These are phyloP conservation scores for Ustilago xerochloae DNA, from an alignment of 1,284 basidiomycete genomes.

Conservation along the genomic window DNA sequence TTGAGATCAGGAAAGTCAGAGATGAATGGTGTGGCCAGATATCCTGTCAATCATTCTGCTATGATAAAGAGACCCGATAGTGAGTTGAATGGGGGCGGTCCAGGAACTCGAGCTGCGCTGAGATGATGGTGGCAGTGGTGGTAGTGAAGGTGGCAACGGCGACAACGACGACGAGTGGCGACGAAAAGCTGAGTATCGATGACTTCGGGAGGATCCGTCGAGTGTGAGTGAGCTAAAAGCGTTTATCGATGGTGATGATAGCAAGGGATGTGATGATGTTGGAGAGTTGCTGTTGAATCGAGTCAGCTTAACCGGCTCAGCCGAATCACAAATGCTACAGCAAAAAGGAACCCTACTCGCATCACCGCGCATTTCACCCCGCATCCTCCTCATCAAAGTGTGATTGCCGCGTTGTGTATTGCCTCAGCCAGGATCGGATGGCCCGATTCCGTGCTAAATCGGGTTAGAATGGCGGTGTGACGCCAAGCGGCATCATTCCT, in stretches of 20 bases:
- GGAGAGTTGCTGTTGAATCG: not conserved
- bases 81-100: not conserved
- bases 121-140: not conserved
- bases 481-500: not conserved
- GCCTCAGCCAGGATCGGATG: not conserved
- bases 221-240: too few species aligned
- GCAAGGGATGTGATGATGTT: not conserved
- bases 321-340: not conserved
- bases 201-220: not conserved
- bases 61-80: not conserved
- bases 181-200: not conserved
- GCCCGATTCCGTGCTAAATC: not conserved
- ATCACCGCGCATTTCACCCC: conserved; percentile 2
- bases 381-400: conserved; percentile 1
- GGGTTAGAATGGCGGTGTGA: not conserved
- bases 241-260: not conserved
- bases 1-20: not conserved
- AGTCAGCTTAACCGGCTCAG: not conserved
- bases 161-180: not conserved
- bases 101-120: not conserved
- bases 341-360: conserved; percentile 6
- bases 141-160: not conserved
- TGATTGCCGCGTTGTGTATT: not conserved
- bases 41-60: conserved; percentile 38
- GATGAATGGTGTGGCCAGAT: not conserved